These are phyloP conservation scores for Pueraria montana DNA, from an alignment of 306 rosid genomes.

Conservation along the genomic window DNA sequence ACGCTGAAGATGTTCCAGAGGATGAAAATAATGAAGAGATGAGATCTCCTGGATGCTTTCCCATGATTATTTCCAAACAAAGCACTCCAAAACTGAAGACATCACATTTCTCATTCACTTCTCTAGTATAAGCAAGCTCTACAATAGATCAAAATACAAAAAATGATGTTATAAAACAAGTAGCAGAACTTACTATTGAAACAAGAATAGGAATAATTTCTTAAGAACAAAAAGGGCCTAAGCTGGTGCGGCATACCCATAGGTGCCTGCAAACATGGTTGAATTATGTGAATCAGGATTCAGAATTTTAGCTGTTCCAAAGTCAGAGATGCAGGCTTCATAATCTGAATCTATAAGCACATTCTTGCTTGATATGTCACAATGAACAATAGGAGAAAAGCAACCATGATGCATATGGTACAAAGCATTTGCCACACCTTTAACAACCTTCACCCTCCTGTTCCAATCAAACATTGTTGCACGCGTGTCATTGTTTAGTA, in stretches of 20 bases:
- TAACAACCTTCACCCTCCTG: slow-evolving; percentile 6
- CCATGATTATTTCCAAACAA: not conserved
- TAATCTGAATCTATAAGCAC: slow-evolving; percentile 8
- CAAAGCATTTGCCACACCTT: slow-evolving; percentile 20
- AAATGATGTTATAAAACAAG: no score
- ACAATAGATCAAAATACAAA: not conserved
- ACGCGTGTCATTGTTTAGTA: not conserved
- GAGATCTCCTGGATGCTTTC: slow-evolving; percentile 30
- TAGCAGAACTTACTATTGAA: not conserved
- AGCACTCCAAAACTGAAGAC: slow-evolving; percentile 19
- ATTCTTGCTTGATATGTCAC: slow-evolving; percentile 35
- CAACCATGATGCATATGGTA: slow-evolving; percentile 5
- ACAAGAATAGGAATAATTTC: not conserved
- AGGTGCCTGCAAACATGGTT: not conserved
- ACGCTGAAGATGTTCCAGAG: not conserved
- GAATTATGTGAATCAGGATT: slow-evolving; percentile 1
- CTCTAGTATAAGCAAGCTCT: slow-evolving; percentile 20
- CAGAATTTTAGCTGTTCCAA: no score
- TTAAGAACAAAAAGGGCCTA: not conserved
- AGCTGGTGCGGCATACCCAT: slow-evolving; percentile 24
- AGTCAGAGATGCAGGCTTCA: not conserved
- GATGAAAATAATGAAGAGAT: not conserved
- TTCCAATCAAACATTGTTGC: slow-evolving; percentile 19
- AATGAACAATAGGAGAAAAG: slow-evolving; percentile 20
- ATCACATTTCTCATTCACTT: slow-evolving; percentile 19